Percentiles rank a stretch among this genome's conserved stretches.
These are phyloP conservation scores for Paramyrothecium roridum DNA, from an alignment of 2,329 filamentous ascomycete species.

Conservation along the genomic window DNA sequence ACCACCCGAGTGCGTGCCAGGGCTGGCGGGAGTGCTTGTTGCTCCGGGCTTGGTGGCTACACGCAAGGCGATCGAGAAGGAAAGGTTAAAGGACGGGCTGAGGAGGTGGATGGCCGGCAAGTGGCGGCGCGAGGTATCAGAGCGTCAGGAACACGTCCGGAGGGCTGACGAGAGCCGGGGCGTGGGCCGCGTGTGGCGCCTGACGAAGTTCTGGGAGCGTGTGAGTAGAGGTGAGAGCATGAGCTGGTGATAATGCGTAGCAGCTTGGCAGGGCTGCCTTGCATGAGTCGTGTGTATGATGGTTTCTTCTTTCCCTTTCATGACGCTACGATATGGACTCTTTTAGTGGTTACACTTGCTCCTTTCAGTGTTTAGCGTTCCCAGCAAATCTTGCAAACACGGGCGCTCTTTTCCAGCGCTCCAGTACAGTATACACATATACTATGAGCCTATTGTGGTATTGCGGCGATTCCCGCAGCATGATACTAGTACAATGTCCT, in stretches of 20 bases:
- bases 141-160: constrained; percentile 44
- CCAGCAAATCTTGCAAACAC: no score
- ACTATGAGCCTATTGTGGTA: neutral
- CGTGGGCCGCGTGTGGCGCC: constrained; percentile 55
- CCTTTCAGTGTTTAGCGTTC: no score
- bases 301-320: no score
- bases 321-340: no score
- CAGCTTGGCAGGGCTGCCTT: no score
- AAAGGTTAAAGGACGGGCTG: constrained; percentile 65
- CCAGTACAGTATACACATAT: no score
- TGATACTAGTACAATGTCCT: neutral
- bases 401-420: no score
- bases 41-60: constrained; percentile 61
- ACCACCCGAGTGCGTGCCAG: constrained; percentile 59
- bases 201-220: constrained; percentile 66
- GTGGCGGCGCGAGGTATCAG: constrained; percentile 50
- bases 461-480: neutral
- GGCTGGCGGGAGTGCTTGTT: constrained; percentile 36
- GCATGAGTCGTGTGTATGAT: no score
- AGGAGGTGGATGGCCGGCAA: constrained; percentile 62
- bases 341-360: no score
- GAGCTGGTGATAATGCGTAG: neutral
- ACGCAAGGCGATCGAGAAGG: constrained; percentile 61
- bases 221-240: constrained; percentile 40
- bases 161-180: constrained; percentile 48